These are phyloP conservation scores for Croton laevigatus DNA, from an alignment of 441 rosid species.

Conservation along the genomic window DNA sequence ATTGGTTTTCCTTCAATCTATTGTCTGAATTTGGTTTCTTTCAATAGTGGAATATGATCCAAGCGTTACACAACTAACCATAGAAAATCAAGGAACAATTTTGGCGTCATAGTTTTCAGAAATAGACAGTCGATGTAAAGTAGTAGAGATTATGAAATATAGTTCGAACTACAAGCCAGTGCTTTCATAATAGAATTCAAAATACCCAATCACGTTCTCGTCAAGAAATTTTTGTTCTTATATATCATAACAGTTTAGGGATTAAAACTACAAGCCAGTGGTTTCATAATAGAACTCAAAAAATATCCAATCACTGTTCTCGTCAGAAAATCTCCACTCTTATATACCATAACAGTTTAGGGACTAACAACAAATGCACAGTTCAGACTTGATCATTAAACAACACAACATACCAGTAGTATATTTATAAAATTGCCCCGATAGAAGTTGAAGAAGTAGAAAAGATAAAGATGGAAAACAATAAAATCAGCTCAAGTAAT, in stretches of 20 bases:
- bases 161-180: no score
- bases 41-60: background rate
- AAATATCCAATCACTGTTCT: no score
- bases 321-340: background rate
- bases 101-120: background rate
- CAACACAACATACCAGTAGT: background rate
- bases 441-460: background rate
- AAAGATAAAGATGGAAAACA: background rate
- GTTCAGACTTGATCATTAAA: background rate
- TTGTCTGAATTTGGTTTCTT: background rate
- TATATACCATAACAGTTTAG: background rate
- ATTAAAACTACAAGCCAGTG: background rate
- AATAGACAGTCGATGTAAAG: background rate
- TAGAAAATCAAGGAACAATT: background rate
- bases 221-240: background rate
- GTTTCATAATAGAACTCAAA: no score
- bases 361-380: background rate
- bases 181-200: no score
- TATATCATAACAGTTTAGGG: background rate
- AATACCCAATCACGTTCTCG: no score
- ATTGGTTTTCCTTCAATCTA: background rate
- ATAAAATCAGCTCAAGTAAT: conserved; percentile 16
- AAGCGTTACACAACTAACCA: background rate
- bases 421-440: background rate
- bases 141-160: background rate